Evolutionary conservation across 2,329 filamentous ascomycete genomes (phyloP).

Genomic region (Sphaerulina populicola): DNA sequence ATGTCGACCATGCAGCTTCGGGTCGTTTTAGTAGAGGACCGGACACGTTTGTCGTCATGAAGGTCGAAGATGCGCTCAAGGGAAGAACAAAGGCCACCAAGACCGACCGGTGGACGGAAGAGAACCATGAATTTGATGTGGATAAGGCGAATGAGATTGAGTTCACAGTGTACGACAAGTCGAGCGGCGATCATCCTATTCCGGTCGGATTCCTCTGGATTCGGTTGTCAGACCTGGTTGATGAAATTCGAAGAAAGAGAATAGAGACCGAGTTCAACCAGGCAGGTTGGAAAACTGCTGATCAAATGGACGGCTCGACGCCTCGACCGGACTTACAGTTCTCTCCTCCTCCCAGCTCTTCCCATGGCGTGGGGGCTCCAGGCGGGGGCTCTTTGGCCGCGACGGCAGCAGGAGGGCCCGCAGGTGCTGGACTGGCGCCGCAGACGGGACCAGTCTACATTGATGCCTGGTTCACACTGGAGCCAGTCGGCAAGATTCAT

Average conservation of each 20-base stretch:
- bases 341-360: conserved; percentile 41
- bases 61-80: conserved; percentile 89
- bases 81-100: conserved; percentile 77
- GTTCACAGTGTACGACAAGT: conserved; percentile 93
- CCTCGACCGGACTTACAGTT: conserved; percentile 49
- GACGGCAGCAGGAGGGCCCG: conserved; percentile 34
- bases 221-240: conserved; percentile 89
- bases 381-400: conserved; percentile 31
- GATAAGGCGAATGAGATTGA: conserved; percentile 99
- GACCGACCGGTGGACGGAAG: conserved; percentile 84
- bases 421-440: conserved; percentile 38
- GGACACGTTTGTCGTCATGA: conserved; percentile 91
- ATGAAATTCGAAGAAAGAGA: conserved; percentile 94
- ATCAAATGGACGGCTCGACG: conserved; percentile 69
- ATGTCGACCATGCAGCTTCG: conserved; percentile 83
- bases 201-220: conserved; percentile 96
- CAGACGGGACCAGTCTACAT: conserved; percentile 54
- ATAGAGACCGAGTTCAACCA: conserved; percentile 93
- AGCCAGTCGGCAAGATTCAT: conserved; percentile 87
- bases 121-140: conserved; percentile 84
- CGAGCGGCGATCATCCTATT: conserved; percentile 67
- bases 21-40: conserved; percentile 80
- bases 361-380: conserved; percentile 26
- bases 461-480: conserved; percentile 93
- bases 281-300: conserved; percentile 93